Percentiles rank a stretch among this genome's conserved stretches.
These are phyloP conservation scores for Pseudozyma thailandica DNA, from an alignment of 1,284 basidiomycete species.

Conservation along the genomic window DNA sequence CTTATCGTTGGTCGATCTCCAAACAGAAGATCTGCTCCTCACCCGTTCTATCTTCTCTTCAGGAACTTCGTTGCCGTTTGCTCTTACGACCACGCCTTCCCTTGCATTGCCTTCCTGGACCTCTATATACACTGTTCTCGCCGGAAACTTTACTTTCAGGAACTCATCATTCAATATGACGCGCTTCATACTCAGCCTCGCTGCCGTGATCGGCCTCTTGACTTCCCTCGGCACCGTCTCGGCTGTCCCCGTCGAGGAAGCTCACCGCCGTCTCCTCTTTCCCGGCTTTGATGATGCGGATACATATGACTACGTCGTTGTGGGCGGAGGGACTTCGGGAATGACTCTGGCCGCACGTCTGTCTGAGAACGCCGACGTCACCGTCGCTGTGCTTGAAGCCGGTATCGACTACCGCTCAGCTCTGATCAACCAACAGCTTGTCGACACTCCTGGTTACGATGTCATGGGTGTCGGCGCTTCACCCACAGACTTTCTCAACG, in stretches of 20 bases:
- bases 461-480: constrained; percentile 34
- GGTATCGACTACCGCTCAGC: constrained; percentile 47
- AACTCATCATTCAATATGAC: constrained; percentile 7
- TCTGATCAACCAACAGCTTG: constrained; percentile 39
- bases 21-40: neutral
- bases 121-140: neutral
- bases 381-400: constrained; percentile 58
- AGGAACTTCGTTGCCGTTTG: neutral
- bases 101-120: neutral
- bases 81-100: neutral
- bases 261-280: constrained; percentile 4
- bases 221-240: constrained; percentile 14
- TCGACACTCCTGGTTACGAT: constrained; percentile 47
- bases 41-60: neutral
- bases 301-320: constrained; percentile 54
- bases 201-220: constrained; percentile 17
- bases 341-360: constrained; percentile 56
- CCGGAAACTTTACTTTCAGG: neutral
- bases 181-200: constrained; percentile 10
- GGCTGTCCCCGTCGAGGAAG: constrained; percentile 6
- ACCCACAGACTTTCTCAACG: constrained; percentile 22
- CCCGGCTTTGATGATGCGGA: constrained; percentile 4
- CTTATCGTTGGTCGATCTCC: neutral
- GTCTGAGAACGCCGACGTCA: constrained; percentile 41
- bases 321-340: constrained; percentile 53